Conservation (phyloP, 805 yeast genomes). For the Wickerhamiella bombiphila region DNA sequence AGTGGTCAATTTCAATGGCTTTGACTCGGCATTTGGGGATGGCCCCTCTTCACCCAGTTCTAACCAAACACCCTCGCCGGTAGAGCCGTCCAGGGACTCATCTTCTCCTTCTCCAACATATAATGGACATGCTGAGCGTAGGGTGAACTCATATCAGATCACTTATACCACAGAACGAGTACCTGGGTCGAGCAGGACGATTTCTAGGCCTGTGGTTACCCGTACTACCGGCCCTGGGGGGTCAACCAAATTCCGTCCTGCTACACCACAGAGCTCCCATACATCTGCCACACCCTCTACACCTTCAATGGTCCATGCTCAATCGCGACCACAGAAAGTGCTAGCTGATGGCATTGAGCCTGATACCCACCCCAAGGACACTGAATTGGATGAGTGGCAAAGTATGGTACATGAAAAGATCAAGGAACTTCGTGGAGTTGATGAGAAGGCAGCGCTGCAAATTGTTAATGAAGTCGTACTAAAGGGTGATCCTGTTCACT, state of each 20-base stretch:
- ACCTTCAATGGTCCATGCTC: background rate
- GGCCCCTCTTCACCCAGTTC: background rate
- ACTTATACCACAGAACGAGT: background rate
- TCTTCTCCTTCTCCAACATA: background rate
- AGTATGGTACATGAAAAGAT: slow-evolving; percentile 21
- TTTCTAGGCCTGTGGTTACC: background rate
- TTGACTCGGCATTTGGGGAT: background rate
- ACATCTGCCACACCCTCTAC: background rate
- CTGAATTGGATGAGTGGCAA: slow-evolving; percentile 22
- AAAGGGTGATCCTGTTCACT: slow-evolving; percentile 77
- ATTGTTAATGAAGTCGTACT: slow-evolving; percentile 79
- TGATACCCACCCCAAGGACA: slow-evolving; percentile 7
- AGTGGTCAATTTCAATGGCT: background rate
- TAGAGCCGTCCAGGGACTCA: too few species aligned
- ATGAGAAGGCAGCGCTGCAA: slow-evolving; percentile 62
- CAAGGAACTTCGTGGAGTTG: slow-evolving; percentile 46
- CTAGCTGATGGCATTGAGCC: slow-evolving; percentile 10
- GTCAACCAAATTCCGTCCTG: background rate
- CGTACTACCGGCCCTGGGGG: slow-evolving; percentile 1
- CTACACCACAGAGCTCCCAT: background rate
- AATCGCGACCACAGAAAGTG: background rate
- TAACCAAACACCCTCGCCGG: background rate
- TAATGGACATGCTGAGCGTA: background rate
- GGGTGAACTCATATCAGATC: slow-evolving; percentile 1
- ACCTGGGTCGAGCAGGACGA: background rate